A percentile compares a stretch with the other conserved stretches of the same genome.
These are phyloP conservation scores for Solanum clarkiae DNA, from an alignment of 257 asterid genomes.

Conservation along the genomic window DNA sequence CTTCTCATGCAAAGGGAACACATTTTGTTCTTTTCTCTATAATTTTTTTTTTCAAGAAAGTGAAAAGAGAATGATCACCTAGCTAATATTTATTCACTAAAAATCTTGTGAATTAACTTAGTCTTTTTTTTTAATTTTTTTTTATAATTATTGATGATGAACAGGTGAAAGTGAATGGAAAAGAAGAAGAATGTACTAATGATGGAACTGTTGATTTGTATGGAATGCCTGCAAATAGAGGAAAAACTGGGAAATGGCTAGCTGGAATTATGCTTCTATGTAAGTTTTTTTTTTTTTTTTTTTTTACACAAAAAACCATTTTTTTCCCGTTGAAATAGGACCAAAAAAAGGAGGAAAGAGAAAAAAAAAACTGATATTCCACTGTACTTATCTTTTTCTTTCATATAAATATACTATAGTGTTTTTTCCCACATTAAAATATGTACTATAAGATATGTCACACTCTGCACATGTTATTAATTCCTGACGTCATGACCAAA, in stretches of 20 bases:
- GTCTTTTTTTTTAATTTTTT: neutral
- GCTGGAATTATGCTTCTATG: constrained; percentile 68
- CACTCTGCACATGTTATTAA: neutral
- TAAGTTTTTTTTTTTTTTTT: constrained; percentile 15
- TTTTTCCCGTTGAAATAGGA: neutral
- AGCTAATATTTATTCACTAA: neutral
- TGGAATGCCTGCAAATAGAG: constrained; percentile 55
- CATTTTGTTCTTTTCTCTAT: neutral
- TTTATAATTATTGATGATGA: neutral
- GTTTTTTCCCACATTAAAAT: neutral
- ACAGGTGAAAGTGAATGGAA: constrained; percentile 31
- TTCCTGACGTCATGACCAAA: neutral
- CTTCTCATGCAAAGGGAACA: constrained; percentile 3
- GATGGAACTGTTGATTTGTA: constrained; percentile 78
- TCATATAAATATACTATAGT: neutral
- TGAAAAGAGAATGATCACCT: neutral
- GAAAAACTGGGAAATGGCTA: constrained; percentile 48
- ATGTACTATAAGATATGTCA: neutral
- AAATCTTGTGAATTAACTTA: neutral
- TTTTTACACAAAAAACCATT: neutral
- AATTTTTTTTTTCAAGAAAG: neutral
- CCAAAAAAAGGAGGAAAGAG: neutral
- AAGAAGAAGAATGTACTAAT: constrained; percentile 28
- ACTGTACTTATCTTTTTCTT: constrained; percentile 5
- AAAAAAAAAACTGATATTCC: constrained; percentile 1